A percentile compares a stretch with the other conserved stretches of the same genome.
These are phyloP conservation scores for Blastocystis sp. DNA, from an alignment of 352 stramenopile species.

Conservation along the genomic window DNA sequence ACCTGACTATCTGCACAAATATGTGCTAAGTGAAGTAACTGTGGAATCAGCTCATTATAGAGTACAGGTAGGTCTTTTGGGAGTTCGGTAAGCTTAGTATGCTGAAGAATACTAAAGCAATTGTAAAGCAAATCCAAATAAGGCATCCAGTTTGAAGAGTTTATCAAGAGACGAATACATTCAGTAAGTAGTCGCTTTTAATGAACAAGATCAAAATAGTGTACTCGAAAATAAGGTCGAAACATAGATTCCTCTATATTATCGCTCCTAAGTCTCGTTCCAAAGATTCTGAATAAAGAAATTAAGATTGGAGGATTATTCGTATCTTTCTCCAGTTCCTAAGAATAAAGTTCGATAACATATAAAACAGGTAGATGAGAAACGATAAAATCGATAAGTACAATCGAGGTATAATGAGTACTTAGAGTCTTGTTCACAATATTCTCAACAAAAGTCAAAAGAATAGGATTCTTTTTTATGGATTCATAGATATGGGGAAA, in stretches of 20 bases:
- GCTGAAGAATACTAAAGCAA: neutral
- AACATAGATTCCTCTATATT: neutral
- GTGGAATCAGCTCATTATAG: neutral
- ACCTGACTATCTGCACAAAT: conserved; percentile 11
- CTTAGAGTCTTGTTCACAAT: neutral
- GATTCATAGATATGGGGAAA: conserved; percentile 31
- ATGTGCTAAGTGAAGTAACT: conserved; percentile 24
- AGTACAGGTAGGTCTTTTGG: neutral
- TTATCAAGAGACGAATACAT: conserved; percentile 7
- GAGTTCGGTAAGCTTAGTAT: neutral
- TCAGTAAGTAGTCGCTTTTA: neutral
- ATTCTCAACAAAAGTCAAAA: conserved; percentile 2
- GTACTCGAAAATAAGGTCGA: neutral
- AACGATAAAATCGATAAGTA: conserved; percentile 45
- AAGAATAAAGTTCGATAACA: neutral
- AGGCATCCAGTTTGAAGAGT: neutral
- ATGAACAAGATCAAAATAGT: neutral
- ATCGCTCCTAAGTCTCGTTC: neutral
- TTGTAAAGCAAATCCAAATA: conserved; percentile 36
- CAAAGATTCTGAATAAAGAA: conserved; percentile 1
- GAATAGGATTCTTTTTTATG: conserved; percentile 31
- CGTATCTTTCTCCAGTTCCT: conserved; percentile 36
- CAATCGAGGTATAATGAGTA: conserved; percentile 22
- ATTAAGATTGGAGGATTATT: conserved; percentile 24
- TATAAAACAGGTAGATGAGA: neutral